Percentiles rank a stretch among this genome's conserved stretches.
phyloP scores from a whole-genome alignment of 2,329 filamentous ascomycete genomes.

The Diaporthe citrichinensis region DNA sequence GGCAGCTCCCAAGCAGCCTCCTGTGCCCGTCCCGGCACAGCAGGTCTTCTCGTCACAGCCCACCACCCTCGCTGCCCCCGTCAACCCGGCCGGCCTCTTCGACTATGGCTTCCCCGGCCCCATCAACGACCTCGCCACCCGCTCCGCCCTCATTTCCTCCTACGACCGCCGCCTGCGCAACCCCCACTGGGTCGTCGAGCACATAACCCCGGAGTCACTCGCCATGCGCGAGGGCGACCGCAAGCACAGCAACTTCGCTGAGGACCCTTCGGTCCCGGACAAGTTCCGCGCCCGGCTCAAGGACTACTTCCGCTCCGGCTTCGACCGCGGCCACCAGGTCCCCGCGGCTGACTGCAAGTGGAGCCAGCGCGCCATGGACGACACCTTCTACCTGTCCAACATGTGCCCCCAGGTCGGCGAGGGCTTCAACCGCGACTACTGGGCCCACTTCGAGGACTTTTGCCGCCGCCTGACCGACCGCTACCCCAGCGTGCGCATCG shows the following conservation, averaged over 20 bases:
- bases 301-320: slow-evolving; percentile 96
- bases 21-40: slow-evolving; percentile 68
- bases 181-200: slow-evolving; percentile 94
- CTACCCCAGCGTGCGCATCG: slow-evolving; percentile 90
- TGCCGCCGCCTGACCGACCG: slow-evolving; percentile 84
- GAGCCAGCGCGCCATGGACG: slow-evolving; percentile 94
- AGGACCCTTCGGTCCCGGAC: slow-evolving; percentile 84
- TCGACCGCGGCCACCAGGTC: slow-evolving; percentile 96
- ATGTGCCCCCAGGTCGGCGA: slow-evolving; percentile 99
- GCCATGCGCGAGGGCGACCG: slow-evolving; percentile 83
- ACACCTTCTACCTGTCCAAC: slow-evolving; percentile 92
- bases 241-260: slow-evolving; percentile 84
- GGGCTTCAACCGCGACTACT: slow-evolving; percentile 99
- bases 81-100: slow-evolving; percentile 83
- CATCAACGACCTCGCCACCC: slow-evolving; percentile 83
- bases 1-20: slow-evolving; percentile 48
- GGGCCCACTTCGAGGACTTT: slow-evolving; percentile 98
- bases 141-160: slow-evolving; percentile 83
- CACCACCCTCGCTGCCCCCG: slow-evolving; percentile 59
- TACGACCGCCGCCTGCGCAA: slow-evolving; percentile 94
- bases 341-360: slow-evolving; percentile 97
- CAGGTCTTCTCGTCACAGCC: slow-evolving; percentile 62
- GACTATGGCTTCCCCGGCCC: slow-evolving; percentile 95
- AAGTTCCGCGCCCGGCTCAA: slow-evolving; percentile 91
- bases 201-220: slow-evolving; percentile 92